Evolutionary conservation across 306 rosid genomes (phyloP).

Genomic region (Canavalia ensiformis): DNA sequence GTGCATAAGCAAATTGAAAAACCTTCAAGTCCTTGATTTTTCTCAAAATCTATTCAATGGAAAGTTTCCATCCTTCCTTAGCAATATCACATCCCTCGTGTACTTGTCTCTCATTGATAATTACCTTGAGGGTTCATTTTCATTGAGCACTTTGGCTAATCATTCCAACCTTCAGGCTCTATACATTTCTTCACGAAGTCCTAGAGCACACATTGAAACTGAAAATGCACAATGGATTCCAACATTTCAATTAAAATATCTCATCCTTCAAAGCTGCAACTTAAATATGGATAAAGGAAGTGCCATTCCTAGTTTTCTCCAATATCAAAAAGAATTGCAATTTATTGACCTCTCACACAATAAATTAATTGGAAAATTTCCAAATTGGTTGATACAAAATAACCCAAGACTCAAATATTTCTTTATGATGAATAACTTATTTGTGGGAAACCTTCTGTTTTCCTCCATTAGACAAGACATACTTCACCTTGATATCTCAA

Average conservation of each 20-base stretch:
- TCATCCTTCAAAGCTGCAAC: conserved; percentile 27
- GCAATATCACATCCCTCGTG: conserved; percentile 5
- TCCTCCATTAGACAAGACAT: neutral
- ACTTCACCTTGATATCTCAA: conserved; percentile 13
- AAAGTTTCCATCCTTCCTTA: conserved; percentile 8
- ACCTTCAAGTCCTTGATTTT: conserved; percentile 36
- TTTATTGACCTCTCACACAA: conserved; percentile 30
- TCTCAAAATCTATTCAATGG: conserved; percentile 1
- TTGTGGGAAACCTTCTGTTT: neutral
- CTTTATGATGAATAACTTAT: neutral
- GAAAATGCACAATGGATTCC: conserved; percentile 40
- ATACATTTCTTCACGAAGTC: neutral
- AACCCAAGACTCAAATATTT: neutral
- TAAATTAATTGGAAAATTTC: conserved; percentile 39
- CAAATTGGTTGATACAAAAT: conserved; percentile 47
- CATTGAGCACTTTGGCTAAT: conserved; percentile 42
- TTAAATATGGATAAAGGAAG: conserved; percentile 17
- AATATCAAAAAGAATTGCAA: conserved; percentile 24
- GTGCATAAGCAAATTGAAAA: conserved; percentile 25
- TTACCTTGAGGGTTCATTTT: conserved; percentile 39
- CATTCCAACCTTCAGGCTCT: conserved; percentile 43
- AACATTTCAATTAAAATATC: conserved; percentile 43
- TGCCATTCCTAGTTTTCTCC: conserved; percentile 42
- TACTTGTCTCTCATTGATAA: conserved; percentile 32
- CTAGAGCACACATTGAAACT: conserved; percentile 30